Percentiles rank a stretch among this genome's conserved stretches.
These are phyloP conservation scores for Aspergillus fumigatiaffinis DNA, from an alignment of 2,329 filamentous ascomycete genomes.

Conservation along the genomic window DNA sequence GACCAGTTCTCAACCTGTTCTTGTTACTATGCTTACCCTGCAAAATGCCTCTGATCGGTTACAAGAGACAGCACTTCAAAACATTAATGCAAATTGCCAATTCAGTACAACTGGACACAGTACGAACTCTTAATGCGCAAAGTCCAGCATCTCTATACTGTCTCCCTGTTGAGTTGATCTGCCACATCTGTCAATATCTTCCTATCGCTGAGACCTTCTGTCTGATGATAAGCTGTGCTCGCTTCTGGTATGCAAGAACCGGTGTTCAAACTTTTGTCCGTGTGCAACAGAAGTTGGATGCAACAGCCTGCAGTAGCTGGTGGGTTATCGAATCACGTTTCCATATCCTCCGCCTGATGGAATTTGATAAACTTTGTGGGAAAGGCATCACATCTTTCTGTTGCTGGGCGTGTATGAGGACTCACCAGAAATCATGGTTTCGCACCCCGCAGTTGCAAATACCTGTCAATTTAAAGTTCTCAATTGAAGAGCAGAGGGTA, in stretches of 20 bases:
- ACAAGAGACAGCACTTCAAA: neutral
- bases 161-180: neutral
- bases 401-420: neutral
- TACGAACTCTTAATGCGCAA: neutral
- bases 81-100: neutral
- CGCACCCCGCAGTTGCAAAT: neutral
- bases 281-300: neutral
- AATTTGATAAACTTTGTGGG: neutral
- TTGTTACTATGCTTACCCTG: neutral
- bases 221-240: neutral
- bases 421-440: neutral
- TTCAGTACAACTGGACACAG: neutral
- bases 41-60: neutral
- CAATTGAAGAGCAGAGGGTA: neutral
- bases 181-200: neutral
- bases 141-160: neutral
- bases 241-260: neutral
- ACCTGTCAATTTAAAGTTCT: neutral
- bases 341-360: neutral
- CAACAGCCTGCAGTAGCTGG: neutral
- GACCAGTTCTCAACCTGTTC: neutral
- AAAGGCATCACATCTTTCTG: neutral
- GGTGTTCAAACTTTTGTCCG: neutral
- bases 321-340: neutral
- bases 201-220: neutral